phyloP scores from a whole-genome alignment of 208 protist species.

The Acanthamoeba royreba region DNA sequence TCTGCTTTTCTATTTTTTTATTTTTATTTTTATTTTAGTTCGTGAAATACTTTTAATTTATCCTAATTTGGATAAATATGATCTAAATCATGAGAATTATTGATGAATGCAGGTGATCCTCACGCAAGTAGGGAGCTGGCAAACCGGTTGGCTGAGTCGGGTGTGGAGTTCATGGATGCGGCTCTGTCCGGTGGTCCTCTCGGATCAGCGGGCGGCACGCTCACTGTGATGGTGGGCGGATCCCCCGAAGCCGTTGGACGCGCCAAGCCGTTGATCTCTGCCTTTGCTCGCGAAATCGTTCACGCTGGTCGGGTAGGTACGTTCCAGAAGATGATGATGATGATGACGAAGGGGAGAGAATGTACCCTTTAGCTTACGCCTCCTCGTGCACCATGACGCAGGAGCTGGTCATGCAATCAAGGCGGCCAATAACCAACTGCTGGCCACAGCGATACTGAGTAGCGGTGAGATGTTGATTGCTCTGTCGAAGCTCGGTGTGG shows the following conservation, averaged over 20 bases:
- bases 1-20: background rate
- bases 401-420: constrained; percentile 34
- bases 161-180: background rate
- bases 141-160: background rate
- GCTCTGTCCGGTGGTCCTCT: background rate
- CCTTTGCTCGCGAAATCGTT: background rate
- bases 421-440: constrained; percentile 20
- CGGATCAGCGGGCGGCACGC: background rate
- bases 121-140: background rate
- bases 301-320: constrained; percentile 5
- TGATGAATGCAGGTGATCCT: background rate
- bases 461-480: background rate
- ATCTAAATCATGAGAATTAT: background rate
- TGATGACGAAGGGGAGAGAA: too few relatives aligned
- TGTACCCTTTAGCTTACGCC: too few relatives aligned
- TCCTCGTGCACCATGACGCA: background rate
- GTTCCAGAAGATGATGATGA: too few relatives aligned
- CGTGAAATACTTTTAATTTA: background rate
- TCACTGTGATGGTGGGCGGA: constrained; percentile 35
- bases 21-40: background rate
- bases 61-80: background rate
- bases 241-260: background rate
- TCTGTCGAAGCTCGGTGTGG: constrained; percentile 36
- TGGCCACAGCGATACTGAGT: background rate
- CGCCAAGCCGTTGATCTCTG: background rate